Base-by-base conservation (phyloP, 2,329 filamentous ascomycete species). In the Scedosporium dehoogii region DNA sequence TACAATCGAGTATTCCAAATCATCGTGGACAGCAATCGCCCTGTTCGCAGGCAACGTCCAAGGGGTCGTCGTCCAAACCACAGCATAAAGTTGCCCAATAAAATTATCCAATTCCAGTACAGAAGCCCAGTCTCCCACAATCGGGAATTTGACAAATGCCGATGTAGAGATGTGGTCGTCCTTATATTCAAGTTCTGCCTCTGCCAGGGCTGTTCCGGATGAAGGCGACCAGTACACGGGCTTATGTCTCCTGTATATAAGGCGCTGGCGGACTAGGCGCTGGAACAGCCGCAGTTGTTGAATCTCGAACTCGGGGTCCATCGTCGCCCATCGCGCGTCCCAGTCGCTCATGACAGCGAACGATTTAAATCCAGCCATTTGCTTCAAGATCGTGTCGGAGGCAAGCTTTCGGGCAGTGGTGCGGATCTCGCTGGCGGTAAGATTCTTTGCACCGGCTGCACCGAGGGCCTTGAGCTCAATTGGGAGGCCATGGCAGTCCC, bases 61-160 rank as follows among this genome's bases (percentile, higher is more conserved):
- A 0, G 94, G 94, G 0, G 94, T 99, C 0, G 94, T 99, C 1
- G 94, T 99, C 94, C 94, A 99, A 60, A 97, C 90, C n/a, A 94
- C 82, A n/a, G 89, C 91, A 71, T 82, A 88, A 10, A 97, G 70
- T 4, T 79, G 75, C 3, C 80, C 79, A 5, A 74, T 67, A 23
- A 83, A 72, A 3, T 66, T 65, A 25, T 71, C 67, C 59, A 83
- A 68, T 10, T 71, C 72, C 0, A 74, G 69, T 2, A 75, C 66
- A 4, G 66, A 65, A 9, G 64, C 68, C 66, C 67, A 69, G 59
- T 73, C 71, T 59, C 78, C 70, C 12, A 85, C 73, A 29, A 97
- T 79, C 0, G 87, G 89, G 69, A 96, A 96, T 64, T 85, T 87
- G 55, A 99, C 83, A 71, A 88, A 93, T n/a, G 90, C 90, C 1